A percentile compares a stretch with the other conserved stretches of the same genome.
Evolutionary conservation across 768 basidiomycete species (phyloP).

Genomic region (Mycena amicta): DNA sequence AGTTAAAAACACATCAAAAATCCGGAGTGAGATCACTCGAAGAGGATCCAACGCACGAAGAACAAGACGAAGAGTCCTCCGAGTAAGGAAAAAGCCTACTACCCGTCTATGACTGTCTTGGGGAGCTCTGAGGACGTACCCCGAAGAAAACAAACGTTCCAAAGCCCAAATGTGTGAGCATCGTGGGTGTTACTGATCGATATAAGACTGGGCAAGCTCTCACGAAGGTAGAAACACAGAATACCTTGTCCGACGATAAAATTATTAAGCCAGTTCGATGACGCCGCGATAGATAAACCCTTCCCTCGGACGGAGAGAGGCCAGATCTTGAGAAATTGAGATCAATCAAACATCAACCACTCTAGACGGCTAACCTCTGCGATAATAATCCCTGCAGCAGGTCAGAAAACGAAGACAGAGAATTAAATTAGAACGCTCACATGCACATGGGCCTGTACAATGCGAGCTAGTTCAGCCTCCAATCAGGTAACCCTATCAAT

Average conservation of each 20-base stretch:
- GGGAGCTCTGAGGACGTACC: constrained; percentile 34
- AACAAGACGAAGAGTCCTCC: constrained; percentile 69
- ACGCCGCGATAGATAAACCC: constrained; percentile 74
- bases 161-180: constrained; percentile 64
- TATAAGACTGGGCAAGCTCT: constrained; percentile 3
- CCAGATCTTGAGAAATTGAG: constrained; percentile 48
- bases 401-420: too few relatives aligned
- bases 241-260: constrained; percentile 65
- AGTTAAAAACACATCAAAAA: constrained; percentile 4
- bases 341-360: neutral
- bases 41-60: constrained; percentile 45
- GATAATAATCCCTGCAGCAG: constrained; percentile 61
- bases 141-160: constrained; percentile 82
- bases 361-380: constrained; percentile 48
- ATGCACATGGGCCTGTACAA: neutral
- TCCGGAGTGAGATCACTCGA: neutral
- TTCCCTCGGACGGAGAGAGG: constrained; percentile 74
- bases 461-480: too few relatives aligned
- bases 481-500: too few relatives aligned
- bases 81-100: constrained; percentile 63
- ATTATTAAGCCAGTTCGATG: constrained; percentile 84
- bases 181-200: constrained; percentile 71
- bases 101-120: constrained; percentile 1
- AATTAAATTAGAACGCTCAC: too few relatives aligned
- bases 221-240: neutral